A percentile compares a stretch with the other conserved stretches of the same genome.
Conservation (phyloP, 345 rosid species). For the Firmiana major region DNA sequence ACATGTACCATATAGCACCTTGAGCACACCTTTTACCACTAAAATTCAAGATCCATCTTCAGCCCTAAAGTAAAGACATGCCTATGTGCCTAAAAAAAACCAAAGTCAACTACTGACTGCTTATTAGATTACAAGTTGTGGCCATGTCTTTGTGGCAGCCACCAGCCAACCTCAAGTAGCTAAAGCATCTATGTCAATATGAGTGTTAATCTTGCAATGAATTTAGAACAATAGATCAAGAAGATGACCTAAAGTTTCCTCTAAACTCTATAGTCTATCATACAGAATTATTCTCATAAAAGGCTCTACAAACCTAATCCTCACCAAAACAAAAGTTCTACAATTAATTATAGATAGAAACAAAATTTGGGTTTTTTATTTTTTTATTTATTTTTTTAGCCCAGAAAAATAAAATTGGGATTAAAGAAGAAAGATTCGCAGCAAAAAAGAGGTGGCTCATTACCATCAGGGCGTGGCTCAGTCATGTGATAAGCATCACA, state of each 20-base stretch:
- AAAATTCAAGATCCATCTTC: background rate
- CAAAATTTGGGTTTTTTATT: no score
- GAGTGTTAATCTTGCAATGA: background rate
- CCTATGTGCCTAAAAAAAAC: background rate
- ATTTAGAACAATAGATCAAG: background rate
- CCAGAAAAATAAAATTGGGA: background rate
- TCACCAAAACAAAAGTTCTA: background rate
- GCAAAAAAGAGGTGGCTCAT: conserved; percentile 7
- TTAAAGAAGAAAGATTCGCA: background rate
- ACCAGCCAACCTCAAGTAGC: background rate
- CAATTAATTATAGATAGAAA: background rate
- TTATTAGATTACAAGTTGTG: background rate
- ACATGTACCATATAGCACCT: background rate
- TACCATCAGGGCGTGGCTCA: conserved; percentile 94
- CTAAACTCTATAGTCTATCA: background rate
- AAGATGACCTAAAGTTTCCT: background rate
- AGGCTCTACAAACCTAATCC: background rate
- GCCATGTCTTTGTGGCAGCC: background rate
- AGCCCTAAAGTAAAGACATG: background rate
- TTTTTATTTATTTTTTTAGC: no score
- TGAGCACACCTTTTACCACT: background rate
- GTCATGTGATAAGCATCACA: conserved; percentile 98
- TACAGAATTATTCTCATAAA: background rate
- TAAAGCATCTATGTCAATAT: background rate
- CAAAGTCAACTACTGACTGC: background rate